Evolutionary conservation across 2,329 filamentous ascomycete genomes (phyloP), one percentile per base, ranked within the genome.

Genomic region (Boeremia lycopersici): DNA sequence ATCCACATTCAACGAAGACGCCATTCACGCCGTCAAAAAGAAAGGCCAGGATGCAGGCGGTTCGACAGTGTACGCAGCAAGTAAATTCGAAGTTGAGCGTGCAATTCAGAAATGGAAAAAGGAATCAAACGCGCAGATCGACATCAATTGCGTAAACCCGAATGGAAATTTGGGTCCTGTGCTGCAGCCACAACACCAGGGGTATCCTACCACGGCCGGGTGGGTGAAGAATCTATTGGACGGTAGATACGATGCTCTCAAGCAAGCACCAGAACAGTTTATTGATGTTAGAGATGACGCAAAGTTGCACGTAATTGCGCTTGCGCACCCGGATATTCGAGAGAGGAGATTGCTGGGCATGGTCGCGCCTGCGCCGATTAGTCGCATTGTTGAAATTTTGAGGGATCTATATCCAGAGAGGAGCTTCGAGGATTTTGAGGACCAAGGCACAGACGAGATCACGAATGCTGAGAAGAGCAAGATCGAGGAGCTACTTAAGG

Each of bases 261-360:
- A 50, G 36, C 35, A 42, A 8, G 5, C 13, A 7, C 46, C 52
- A 78, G 69, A 62, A 70, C 42, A 39, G 4, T 56, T 48, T 31
- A 53, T 52, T n/a, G 31, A 42, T n/a, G 41, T 46, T 11, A 33
- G 58, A 13, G 71, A 73, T 48, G 53, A 52, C 33, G 84, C 81
- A 0, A 71, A 78, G 0, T 66, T 87, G 0, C 83, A 86, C 35
- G 74, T 86, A 2, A 79, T 81, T 2, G 84, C 79, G 0, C 70
- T 82, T 7, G 72, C 84, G 0, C 72, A 82, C 19, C 72, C 75
- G 0, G 71, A 75, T 0, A 76, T 85, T 0, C 56, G 70, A 2
- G 75, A 76, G 0, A 78, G 86, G 61, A 78, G 85, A 1, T 65
- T 87, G 8, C 84, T 86, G 62, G 84, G 74, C 1, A 84, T 81